Conservation (phyloP, 352 stramenopile species). For the Globisporangium nagaii region DNA sequence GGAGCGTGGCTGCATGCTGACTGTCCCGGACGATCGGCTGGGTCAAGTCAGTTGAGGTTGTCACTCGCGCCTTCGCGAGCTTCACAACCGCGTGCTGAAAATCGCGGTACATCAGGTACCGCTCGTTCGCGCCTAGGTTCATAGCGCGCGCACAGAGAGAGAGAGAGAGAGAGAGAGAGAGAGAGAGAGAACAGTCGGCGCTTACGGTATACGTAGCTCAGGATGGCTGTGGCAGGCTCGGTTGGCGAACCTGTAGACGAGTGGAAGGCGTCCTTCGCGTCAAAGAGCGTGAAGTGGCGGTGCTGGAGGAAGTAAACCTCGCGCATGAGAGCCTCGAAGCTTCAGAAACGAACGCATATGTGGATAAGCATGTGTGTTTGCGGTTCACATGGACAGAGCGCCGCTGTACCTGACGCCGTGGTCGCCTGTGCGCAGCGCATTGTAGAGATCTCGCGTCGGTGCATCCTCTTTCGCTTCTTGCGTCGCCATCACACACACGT, state of each 20-base stretch:
- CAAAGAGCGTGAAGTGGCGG: slow-evolving; percentile 52
- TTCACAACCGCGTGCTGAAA: slow-evolving; percentile 55
- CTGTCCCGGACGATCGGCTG: slow-evolving; percentile 9
- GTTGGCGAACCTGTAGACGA: slow-evolving; percentile 55
- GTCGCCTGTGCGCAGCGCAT: slow-evolving; percentile 42
- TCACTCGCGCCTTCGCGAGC: slow-evolving; percentile 13
- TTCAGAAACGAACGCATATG: not conserved
- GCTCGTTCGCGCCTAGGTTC: slow-evolving; percentile 28
- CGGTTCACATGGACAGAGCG: not conserved
- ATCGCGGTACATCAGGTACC: slow-evolving; percentile 44
- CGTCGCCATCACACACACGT: slow-evolving; percentile 7
- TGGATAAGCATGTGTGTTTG: not conserved
- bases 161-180: not conserved
- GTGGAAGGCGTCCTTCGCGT: slow-evolving; percentile 55
- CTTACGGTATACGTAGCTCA: no score
- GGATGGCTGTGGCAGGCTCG: no score
- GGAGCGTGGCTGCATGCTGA: slow-evolving; percentile 21
- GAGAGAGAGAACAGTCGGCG: no score
- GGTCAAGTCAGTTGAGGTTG: not conserved
- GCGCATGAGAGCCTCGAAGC: slow-evolving; percentile 35
- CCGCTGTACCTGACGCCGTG: slow-evolving; percentile 39
- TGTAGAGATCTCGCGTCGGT: slow-evolving; percentile 43
- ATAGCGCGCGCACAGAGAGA: not conserved
- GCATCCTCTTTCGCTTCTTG: slow-evolving; percentile 25
- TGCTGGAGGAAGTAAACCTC: slow-evolving; percentile 67